Conservation (phyloP, 331 rosid species). For the Acacia concinna region DNA sequence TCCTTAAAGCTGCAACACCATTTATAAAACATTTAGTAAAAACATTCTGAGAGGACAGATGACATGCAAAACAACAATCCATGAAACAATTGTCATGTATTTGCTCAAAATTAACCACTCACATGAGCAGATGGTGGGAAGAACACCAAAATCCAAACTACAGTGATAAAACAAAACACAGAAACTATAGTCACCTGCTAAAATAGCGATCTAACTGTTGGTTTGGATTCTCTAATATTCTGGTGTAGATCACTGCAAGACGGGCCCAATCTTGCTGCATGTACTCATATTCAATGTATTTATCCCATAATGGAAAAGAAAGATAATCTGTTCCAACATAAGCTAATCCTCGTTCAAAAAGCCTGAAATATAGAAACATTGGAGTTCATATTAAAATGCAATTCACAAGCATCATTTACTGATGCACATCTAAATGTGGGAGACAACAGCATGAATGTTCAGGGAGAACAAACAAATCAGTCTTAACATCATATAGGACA, state of each 20-base stretch:
- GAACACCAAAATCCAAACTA: not conserved
- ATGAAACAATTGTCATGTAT: not conserved
- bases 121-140: not conserved
- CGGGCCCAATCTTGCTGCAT: conserved; percentile 97
- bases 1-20: conserved; percentile 81
- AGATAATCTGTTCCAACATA: conserved; percentile 98
- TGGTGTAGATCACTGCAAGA: conserved; percentile 85
- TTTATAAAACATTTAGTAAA: conserved; percentile 21
- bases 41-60: not conserved
- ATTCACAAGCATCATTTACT: conserved; percentile 40
- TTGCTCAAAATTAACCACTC: not conserved
- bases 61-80: not conserved
- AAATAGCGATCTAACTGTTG: conserved; percentile 94
- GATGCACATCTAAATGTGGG: conserved; percentile 61
- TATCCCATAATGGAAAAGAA: conserved; percentile 95
- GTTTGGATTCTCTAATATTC: conserved; percentile 90
- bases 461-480: conserved; percentile 82
- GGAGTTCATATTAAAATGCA: conserved; percentile 39
- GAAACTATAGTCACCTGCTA: conserved; percentile 59
- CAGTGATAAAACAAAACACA: not conserved
- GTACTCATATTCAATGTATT: conserved; percentile 93
- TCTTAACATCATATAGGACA: conserved; percentile 88
- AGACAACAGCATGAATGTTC: conserved; percentile 66
- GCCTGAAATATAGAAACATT: conserved; percentile 63
- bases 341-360: conserved; percentile 90